Evolutionary conservation across 2,329 filamentous ascomycete species (phyloP).

Genomic region (Phyllosticta capitalensis): DNA sequence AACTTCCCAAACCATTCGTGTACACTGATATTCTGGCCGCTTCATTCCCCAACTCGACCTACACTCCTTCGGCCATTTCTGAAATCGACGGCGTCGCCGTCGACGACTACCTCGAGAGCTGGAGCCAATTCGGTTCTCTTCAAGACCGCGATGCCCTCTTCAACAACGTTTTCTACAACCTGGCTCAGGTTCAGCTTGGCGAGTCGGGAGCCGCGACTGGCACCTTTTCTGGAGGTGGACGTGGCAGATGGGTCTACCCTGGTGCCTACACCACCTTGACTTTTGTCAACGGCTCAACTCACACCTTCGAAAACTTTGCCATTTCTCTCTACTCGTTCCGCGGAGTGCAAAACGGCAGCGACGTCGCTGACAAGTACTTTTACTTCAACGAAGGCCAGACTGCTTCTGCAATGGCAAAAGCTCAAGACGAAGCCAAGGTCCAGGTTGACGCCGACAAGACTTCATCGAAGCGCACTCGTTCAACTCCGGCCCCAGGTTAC

Average conservation of each 20-base stretch:
- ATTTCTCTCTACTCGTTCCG: slow-evolving; percentile 32
- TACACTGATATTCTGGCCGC: slow-evolving; percentile 38
- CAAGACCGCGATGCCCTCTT: slow-evolving; percentile 52
- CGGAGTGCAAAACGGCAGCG: slow-evolving; percentile 30
- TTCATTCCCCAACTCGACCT: slow-evolving; percentile 31
- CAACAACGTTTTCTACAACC: slow-evolving; percentile 40
- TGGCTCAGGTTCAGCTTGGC: slow-evolving; percentile 35
- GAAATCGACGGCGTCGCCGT: slow-evolving; percentile 50
- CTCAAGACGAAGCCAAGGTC: neutral
- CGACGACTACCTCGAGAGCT: slow-evolving; percentile 39
- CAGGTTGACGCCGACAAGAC: slow-evolving; percentile 14
- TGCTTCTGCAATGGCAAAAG: neutral
- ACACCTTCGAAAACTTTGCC: slow-evolving; percentile 35
- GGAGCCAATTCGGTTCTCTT: slow-evolving; percentile 37
- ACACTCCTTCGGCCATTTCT: slow-evolving; percentile 40
- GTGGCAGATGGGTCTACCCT: slow-evolving; percentile 33
- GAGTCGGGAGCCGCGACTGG: slow-evolving; percentile 31
- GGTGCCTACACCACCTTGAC: slow-evolving; percentile 34
- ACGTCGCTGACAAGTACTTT: slow-evolving; percentile 31
- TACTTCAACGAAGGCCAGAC: slow-evolving; percentile 14
- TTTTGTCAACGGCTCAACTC: slow-evolving; percentile 36
- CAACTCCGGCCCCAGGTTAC: slow-evolving; percentile 24
- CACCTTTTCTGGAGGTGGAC: slow-evolving; percentile 36
- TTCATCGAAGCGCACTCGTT: slow-evolving; percentile 9
- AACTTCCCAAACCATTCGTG: slow-evolving; percentile 48